These are phyloP conservation scores for Oryza australiensis DNA, from an alignment of 176 grass and related monocot species.

Conservation along the genomic window DNA sequence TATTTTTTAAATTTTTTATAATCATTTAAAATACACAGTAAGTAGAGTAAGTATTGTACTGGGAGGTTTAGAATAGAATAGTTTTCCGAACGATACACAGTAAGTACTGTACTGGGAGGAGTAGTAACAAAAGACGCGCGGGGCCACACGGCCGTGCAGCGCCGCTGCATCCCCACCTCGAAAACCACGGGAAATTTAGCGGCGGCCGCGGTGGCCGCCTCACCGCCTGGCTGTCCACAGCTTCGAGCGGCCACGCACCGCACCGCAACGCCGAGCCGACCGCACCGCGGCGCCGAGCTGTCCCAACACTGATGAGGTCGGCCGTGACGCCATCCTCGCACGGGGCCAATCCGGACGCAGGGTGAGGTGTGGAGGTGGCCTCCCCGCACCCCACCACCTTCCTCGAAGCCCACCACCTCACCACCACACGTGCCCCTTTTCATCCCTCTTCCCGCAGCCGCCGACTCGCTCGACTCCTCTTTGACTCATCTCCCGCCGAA, in stretches of 20 bases:
- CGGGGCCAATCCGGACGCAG: neutral
- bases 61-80: no score
- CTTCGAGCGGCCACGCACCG: no score
- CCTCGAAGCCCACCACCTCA: constrained; percentile 32
- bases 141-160: neutral
- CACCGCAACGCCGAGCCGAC: neutral
- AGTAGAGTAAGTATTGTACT: no score
- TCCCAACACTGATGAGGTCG: constrained; percentile 41
- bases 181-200: neutral
- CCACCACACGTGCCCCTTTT: constrained; percentile 49
- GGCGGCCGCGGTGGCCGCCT: neutral
- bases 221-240: neutral
- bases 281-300: neutral
- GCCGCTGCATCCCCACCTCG: neutral
- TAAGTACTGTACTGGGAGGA: no score
- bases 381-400: constrained; percentile 2
- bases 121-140: neutral
- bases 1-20: no score
- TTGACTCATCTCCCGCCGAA: constrained; percentile 1
- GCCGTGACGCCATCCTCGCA: constrained; percentile 28
- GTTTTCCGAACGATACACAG: no score
- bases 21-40: no score
- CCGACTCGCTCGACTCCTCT: neutral
- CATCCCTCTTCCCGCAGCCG: constrained; percentile 27
- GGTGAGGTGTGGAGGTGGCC: constrained; percentile 28